Conservation (phyloP, 495 filamentous ascomycete genomes). For the Tirmania nivea region DNA sequence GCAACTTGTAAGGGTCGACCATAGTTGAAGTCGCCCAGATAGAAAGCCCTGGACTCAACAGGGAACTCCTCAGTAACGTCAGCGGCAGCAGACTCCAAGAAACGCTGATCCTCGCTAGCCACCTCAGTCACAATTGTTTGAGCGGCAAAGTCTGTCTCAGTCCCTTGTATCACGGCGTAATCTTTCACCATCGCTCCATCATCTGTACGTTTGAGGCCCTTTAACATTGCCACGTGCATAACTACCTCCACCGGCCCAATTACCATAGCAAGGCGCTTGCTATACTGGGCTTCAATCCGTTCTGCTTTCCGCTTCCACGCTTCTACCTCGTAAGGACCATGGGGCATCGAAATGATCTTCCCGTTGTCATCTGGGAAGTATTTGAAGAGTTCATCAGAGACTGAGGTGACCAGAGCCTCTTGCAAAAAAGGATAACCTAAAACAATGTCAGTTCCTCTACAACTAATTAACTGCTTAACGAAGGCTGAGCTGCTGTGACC, state of each 20-base stretch:
- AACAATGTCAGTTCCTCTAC: not conserved
- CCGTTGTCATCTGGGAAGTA: slow-evolving; percentile 42
- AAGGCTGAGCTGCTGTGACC: not conserved
- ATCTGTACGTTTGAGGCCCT: slow-evolving; percentile 74
- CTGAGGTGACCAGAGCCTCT: slow-evolving; percentile 68
- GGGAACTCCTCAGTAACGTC: slow-evolving; percentile 89
- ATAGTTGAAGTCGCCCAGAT: slow-evolving; percentile 87
- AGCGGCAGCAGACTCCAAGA: slow-evolving; percentile 66
- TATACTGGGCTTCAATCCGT: slow-evolving; percentile 66
- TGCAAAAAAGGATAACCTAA: slow-evolving; percentile 74
- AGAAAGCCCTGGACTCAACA: slow-evolving; percentile 59
- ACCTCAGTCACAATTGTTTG: slow-evolving; percentile 83
- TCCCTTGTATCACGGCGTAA: slow-evolving; percentile 67
- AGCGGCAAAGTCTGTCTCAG: slow-evolving; percentile 78
- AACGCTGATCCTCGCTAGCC: slow-evolving; percentile 73
- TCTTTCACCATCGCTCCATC: slow-evolving; percentile 84
- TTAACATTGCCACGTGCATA: slow-evolving; percentile 78
- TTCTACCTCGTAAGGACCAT: slow-evolving; percentile 56
- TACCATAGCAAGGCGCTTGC: slow-evolving; percentile 69
- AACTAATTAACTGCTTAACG: not conserved
- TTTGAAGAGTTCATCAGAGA: slow-evolving; percentile 86
- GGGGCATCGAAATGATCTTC: slow-evolving; percentile 43
- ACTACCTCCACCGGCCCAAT: slow-evolving; percentile 74
- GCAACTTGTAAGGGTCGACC: slow-evolving; percentile 70
- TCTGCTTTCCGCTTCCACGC: slow-evolving; percentile 66